Base-by-base conservation (phyloP, 2,329 filamentous ascomycete species). In the Pseudovirgaria hyperparasitica region DNA sequence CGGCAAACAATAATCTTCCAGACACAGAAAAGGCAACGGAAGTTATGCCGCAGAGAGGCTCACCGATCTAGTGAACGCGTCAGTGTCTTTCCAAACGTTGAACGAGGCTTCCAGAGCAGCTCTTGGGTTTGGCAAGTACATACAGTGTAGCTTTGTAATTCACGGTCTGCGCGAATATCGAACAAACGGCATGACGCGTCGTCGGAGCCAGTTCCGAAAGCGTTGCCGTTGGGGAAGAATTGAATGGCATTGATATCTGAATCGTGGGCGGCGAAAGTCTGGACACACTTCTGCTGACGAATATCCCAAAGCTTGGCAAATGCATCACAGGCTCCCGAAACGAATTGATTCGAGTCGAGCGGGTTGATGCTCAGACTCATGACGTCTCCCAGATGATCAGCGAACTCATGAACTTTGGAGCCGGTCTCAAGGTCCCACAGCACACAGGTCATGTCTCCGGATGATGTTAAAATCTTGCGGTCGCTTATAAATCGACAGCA, bases 281-380 rank as follows among this genome's bases (percentile, higher is more conserved):
- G 90, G 27, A 93, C 86, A 40, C 90, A 92, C 69, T 94, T 94
- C 49, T 92, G 87, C 40, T 90, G 86, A 51, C 90, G 82, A 43
- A 96, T 93, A 63, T 98, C 90, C 90, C 90, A 98, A 31, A 98
- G 65, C 63, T 98, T 98, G 32, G 90, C 90, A 52, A 96, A 98
- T 10, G 87, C 86, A 57, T 98, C 90, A 60, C 90, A 98, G 45
- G 90, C 90, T 55, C 90, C 90, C n/a, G 90, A 96, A 38, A 96
- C 90, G 54, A 98, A 98, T 38, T 92, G 90, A 62, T 96, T 96
- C 60, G 93, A 86, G 64, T 96, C 94, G 36, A 92, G 92, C 2
- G 90, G 90, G 63, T 98, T 96, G 58, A 98, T 82, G 70, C 87
- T 96, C 62, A 96, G 85, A 67, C 87, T 96, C 90, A 98, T 98